These are phyloP conservation scores for Arachnomyces sp. DNA, from an alignment of 2,329 filamentous ascomycete genomes.

Conservation along the genomic window DNA sequence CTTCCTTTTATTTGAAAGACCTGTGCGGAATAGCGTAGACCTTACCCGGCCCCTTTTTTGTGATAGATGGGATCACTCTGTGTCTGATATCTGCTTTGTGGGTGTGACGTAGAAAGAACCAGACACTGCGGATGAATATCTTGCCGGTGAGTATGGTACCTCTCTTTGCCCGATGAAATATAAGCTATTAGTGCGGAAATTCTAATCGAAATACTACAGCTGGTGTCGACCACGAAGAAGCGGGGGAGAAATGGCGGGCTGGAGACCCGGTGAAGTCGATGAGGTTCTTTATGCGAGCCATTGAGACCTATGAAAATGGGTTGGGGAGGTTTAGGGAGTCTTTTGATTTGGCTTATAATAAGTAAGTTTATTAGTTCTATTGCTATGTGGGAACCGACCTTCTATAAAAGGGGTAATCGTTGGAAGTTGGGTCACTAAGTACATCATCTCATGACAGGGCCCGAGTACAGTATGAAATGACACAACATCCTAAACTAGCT, in stretches of 20 bases:
- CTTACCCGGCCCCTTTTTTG: no score
- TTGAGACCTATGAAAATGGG: conserved; percentile 58
- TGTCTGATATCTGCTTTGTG: no score
- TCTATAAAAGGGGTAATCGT: no score
- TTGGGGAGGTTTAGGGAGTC: conserved; percentile 51
- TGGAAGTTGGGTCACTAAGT: no score
- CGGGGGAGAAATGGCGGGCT: conserved; percentile 64
- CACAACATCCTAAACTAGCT: conserved; percentile 57
- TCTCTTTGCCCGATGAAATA: no score
- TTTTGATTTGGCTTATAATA: conserved; percentile 69
- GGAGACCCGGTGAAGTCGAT: conserved; percentile 60
- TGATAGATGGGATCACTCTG: no score
- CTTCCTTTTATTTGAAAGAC: no score
- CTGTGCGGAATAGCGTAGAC: no score
- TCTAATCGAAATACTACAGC: conserved; percentile 25
- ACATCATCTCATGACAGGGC: conserved; percentile 42
- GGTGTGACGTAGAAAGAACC: conserved; percentile 38
- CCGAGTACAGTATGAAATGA: conserved; percentile 60
- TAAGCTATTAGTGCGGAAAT: not conserved
- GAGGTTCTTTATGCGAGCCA: conserved; percentile 52
- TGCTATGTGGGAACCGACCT: no score
- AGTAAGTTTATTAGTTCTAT: conserved; percentile 41
- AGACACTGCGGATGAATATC: conserved; percentile 58
- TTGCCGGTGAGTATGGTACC: conserved; percentile 51
- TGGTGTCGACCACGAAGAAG: conserved; percentile 62